Base-by-base conservation (phyloP, 257 asterid genomes). In the Solanum chilense region DNA sequence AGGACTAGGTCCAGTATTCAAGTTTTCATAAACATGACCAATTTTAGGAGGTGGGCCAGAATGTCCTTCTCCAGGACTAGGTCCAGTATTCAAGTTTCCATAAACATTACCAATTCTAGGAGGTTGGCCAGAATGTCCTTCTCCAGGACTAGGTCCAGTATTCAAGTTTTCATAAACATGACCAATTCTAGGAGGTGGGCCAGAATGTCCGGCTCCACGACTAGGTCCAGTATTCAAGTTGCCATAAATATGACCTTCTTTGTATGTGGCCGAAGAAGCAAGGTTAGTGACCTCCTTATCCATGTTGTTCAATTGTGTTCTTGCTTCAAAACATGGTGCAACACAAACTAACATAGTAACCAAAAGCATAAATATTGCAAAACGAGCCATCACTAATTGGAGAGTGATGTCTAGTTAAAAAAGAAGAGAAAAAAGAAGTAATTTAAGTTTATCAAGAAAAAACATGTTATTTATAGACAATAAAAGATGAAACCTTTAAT, bases 281-380 rank as follows among this genome's bases (percentile, higher is more conserved):
- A 49, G 58, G 21, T 49, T 49, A 49, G 21, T 49, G 8, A 49
- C 58, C 52, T 5, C 85, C 86, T 44, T 25, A 14, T 7, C 47
- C 86, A 5, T 68, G 52, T 20, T 41, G 39, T 21, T 47, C 31
- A 20, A 37, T 73, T 73, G 27, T 56, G n/a, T 80, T 14, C 82
- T 76, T 78, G 82, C 85, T 78, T 73, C 76, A n/a, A 12, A 25
- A 64, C 86, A 82, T 45, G 83, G 85, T 44, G 71, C 31, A 25
- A 21, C 29, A 64, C 86, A 78, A 10, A 47, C 56, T 31, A 44
- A n/a, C 12, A 86, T 14, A 31, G 81, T 2, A 44, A 80, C 13
- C 39, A 86, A 31, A 78, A 80, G 12, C 77, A 37, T 83, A 25
- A 45, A 23, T 35, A 20, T 18, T 56, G n/a, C 6, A 21, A 62